These are phyloP conservation scores for Tuber umbilicatum DNA, from an alignment of 495 filamentous ascomycete genomes.

Conservation along the genomic window DNA sequence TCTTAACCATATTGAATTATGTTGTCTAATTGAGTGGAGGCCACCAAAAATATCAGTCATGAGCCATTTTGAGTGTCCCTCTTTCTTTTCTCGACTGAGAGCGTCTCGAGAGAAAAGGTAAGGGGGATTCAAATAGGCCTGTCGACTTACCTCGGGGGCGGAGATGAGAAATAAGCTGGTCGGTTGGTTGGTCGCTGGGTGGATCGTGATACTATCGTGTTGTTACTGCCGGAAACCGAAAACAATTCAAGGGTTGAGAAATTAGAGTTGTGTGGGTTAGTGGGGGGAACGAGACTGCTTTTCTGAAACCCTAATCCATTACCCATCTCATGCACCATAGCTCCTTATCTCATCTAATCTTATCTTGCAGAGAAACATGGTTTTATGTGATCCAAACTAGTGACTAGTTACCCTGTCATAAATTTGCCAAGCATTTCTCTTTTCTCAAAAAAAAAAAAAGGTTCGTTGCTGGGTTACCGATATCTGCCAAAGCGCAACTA, in stretches of 20 bases:
- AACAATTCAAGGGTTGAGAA: neutral
- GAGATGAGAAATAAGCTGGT: constrained; percentile 13
- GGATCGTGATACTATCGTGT: constrained; percentile 12
- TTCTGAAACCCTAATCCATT: constrained; percentile 2
- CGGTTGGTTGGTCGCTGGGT: constrained; percentile 2
- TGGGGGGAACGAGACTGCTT: neutral
- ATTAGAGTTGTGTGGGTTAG: neutral
- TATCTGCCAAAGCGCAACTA: neutral
- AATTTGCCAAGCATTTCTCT: constrained; percentile 11
- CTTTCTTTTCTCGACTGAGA: constrained; percentile 40
- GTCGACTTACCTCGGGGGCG: constrained; percentile 23
- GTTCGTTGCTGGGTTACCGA: neutral
- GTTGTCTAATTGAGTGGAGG: constrained; percentile 63
- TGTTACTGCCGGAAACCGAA: neutral
- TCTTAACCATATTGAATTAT: constrained; percentile 95
- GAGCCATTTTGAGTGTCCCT: constrained; percentile 44
- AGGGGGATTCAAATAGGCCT: constrained; percentile 43
- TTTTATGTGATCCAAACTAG: neutral
- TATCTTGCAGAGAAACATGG: neutral
- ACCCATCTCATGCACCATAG: neutral
- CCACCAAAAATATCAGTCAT: constrained; percentile 29
- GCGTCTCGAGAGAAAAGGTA: constrained; percentile 38
- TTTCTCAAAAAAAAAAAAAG: constrained; percentile 11
- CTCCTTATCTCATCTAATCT: constrained; percentile 4
- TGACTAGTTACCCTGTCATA: neutral